Conservation (phyloP, 768 basidiomycete genomes). For the Pulveroboletus sp. region DNA sequence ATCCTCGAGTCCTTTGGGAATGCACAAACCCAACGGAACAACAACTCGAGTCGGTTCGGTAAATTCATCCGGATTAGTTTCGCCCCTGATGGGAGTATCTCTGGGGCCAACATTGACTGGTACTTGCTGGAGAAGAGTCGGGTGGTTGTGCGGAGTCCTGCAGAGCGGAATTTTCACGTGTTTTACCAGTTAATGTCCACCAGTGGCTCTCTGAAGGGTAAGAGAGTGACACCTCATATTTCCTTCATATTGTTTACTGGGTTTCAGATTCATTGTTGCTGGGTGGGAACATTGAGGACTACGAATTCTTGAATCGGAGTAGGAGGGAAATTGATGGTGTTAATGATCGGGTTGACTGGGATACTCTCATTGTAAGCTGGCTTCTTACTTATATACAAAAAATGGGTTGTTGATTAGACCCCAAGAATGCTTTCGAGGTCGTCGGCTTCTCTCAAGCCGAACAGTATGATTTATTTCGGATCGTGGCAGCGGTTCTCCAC, state of each 20-base stretch:
- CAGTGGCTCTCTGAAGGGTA: slow-evolving; percentile 66
- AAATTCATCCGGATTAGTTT: slow-evolving; percentile 98
- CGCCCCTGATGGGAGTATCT: slow-evolving; percentile 87
- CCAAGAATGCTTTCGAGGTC: slow-evolving; percentile 73
- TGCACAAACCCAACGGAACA: slow-evolving; percentile 96
- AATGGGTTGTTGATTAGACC: slow-evolving; percentile 3
- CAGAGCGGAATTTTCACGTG: slow-evolving; percentile 93
- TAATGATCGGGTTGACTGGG: slow-evolving; percentile 89
- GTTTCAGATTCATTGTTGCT: slow-evolving; percentile 66
- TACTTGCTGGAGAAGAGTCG: slow-evolving; percentile 97
- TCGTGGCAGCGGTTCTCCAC: slow-evolving; percentile 90
- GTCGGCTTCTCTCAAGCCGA: slow-evolving; percentile 85
- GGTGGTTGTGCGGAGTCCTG: slow-evolving; percentile 81
- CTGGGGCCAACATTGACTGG: slow-evolving; percentile 98
- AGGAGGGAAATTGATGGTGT: slow-evolving; percentile 92
- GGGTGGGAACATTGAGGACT: slow-evolving; percentile 69
- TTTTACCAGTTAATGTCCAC: slow-evolving; percentile 93
- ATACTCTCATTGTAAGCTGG: slow-evolving; percentile 55
- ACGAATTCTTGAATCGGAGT: slow-evolving; percentile 88
- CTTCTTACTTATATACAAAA: not conserved
- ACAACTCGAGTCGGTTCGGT: slow-evolving; percentile 97
- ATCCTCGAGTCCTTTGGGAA: slow-evolving; percentile 98
- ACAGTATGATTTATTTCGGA: slow-evolving; percentile 89
- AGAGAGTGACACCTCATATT: slow-evolving; percentile 6
- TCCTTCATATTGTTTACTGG: slow-evolving; percentile 6